Conservation (phyloP, 1,284 basidiomycete species). For the Ganoderma sp. region DNA sequence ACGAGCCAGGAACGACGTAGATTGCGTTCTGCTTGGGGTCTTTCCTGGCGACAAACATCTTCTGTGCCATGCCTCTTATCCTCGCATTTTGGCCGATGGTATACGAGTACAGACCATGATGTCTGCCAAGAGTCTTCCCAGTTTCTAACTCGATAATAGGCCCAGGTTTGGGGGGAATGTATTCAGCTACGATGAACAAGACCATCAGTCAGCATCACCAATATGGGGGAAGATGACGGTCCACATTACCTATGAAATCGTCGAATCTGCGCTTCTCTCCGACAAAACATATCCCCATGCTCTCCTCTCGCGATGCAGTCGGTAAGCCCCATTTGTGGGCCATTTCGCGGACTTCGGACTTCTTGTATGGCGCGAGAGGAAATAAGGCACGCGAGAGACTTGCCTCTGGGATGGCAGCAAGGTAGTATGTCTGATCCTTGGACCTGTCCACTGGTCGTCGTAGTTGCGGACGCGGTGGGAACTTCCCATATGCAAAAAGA, state of each 20-base stretch:
- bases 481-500: slow-evolving; percentile 22
- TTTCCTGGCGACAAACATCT: slow-evolving; percentile 83
- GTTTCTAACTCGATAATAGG: slow-evolving; percentile 66
- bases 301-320: slow-evolving; percentile 83
- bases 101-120: slow-evolving; percentile 85
- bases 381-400: slow-evolving; percentile 78
- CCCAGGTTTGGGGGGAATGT: slow-evolving; percentile 73
- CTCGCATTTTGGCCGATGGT: slow-evolving; percentile 86
- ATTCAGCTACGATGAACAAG: slow-evolving; percentile 62
- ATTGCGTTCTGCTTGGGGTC: slow-evolving; percentile 66
- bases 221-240: slow-evolving; percentile 19
- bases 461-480: slow-evolving; percentile 60
- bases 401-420: slow-evolving; percentile 76
- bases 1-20: slow-evolving; percentile 80
- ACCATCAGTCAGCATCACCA: slow-evolving; percentile 6
- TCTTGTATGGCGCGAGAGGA: slow-evolving; percentile 73
- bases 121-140: slow-evolving; percentile 63
- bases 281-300: slow-evolving; percentile 98
- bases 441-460: slow-evolving; percentile 65
- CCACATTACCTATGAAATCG: slow-evolving; percentile 70
- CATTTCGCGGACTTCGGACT: slow-evolving; percentile 79
- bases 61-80: slow-evolving; percentile 64
- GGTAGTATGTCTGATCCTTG: slow-evolving; percentile 96
- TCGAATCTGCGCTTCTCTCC: slow-evolving; percentile 81
- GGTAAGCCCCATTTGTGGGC: slow-evolving; percentile 72